A percentile compares a stretch with the other conserved stretches of the same genome.
phyloP scores from a whole-genome alignment of 371 early-diverging fungal species.

The Lichtheimia ramosa region DNA sequence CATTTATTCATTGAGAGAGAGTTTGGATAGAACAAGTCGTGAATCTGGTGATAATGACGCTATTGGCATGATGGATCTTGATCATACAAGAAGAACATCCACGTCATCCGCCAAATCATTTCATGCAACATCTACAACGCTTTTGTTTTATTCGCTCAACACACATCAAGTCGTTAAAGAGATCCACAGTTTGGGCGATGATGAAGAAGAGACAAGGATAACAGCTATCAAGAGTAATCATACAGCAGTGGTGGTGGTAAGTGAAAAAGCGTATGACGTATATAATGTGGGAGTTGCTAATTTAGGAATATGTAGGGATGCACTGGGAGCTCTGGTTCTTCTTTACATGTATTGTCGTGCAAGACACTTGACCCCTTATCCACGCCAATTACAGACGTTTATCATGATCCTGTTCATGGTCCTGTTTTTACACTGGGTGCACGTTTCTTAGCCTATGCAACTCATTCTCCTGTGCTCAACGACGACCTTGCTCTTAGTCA shows the following conservation, averaged over 20 bases:
- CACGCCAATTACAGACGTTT: slow-evolving; percentile 52
- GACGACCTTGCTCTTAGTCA: slow-evolving; percentile 32
- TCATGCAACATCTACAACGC: slow-evolving; percentile 5
- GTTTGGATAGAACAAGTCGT: background rate
- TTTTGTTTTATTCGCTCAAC: slow-evolving; percentile 46
- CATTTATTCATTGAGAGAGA: background rate
- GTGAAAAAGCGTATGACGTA: slow-evolving; percentile 3
- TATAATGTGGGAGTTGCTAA: background rate
- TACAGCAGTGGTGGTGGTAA: slow-evolving; percentile 53
- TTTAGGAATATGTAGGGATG: slow-evolving; percentile 23
- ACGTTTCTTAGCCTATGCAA: slow-evolving; percentile 67
- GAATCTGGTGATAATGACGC: background rate
- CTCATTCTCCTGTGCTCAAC: slow-evolving; percentile 43
- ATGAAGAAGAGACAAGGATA: slow-evolving; percentile 36
- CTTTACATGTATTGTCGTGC: slow-evolving; percentile 43
- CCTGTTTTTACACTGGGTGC: slow-evolving; percentile 63
- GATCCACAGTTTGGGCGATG: slow-evolving; percentile 31
- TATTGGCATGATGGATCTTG: background rate
- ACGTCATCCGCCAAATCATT: slow-evolving; percentile 1
- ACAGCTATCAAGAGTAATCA: slow-evolving; percentile 50
- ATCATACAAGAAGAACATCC: slow-evolving; percentile 7
- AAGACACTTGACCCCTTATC: slow-evolving; percentile 20
- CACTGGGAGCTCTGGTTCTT: slow-evolving; percentile 28
- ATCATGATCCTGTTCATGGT: slow-evolving; percentile 30
- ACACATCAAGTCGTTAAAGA: slow-evolving; percentile 40